Percentiles rank a stretch among this genome's conserved stretches.
Evolutionary conservation across 441 rosid genomes (phyloP).

Genomic region (Adansonia madagascariensis): DNA sequence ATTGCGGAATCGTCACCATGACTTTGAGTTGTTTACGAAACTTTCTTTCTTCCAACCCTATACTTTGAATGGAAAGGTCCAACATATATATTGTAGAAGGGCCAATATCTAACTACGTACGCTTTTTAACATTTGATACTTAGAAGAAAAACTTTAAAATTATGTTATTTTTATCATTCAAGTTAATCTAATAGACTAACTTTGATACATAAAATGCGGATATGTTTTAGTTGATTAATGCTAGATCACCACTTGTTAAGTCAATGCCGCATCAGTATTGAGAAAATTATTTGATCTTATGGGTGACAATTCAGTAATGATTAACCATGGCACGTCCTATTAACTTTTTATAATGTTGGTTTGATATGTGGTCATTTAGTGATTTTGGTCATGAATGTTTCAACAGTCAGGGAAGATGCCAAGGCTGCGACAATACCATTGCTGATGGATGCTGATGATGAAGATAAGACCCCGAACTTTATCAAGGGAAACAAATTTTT

Average conservation of each 20-base stretch:
- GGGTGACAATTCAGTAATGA: too few relatives aligned
- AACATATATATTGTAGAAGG: neutral
- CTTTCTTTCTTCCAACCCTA: slow-evolving; percentile 1
- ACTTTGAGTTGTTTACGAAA: neutral
- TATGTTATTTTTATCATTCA: too few relatives aligned
- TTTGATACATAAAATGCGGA: too few relatives aligned
- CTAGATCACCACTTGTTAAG: too few relatives aligned
- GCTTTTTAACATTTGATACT: too few relatives aligned
- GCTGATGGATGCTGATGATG: slow-evolving; percentile 51
- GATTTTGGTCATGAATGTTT: slow-evolving; percentile 22
- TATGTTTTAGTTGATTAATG: too few relatives aligned
- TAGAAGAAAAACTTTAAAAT: too few relatives aligned
- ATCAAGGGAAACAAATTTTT: slow-evolving; percentile 69
- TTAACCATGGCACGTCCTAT: neutral
- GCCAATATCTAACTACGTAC: too few relatives aligned
- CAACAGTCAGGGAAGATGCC: slow-evolving; percentile 42
- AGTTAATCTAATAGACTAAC: too few relatives aligned
- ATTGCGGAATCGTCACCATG: neutral
- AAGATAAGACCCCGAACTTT: slow-evolving; percentile 62
- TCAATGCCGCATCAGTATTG: too few relatives aligned
- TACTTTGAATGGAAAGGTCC: neutral
- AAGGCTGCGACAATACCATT: slow-evolving; percentile 45
- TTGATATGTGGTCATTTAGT: neutral
- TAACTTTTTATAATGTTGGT: neutral
- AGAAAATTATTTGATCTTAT: too few relatives aligned